Percentiles rank a stretch among this genome's conserved stretches.
phyloP scores from a whole-genome alignment of 768 basidiomycete species.

The Suillus paluster region DNA sequence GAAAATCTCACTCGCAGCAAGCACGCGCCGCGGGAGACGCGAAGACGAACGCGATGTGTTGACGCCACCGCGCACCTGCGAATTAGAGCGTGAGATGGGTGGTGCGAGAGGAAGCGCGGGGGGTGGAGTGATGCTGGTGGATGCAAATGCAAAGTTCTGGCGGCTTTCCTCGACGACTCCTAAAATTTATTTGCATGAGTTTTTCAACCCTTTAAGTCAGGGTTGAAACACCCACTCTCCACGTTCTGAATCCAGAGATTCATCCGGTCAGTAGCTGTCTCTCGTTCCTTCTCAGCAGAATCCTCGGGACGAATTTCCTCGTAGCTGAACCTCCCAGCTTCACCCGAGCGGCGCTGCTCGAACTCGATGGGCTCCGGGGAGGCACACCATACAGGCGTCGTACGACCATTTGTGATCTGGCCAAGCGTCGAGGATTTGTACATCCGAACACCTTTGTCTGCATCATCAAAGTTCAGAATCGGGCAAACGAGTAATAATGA shows the following conservation, averaged over 20 bases:
- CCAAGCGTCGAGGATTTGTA: conserved; percentile 67
- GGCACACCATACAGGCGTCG: conserved; percentile 33
- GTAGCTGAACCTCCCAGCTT: conserved; percentile 39
- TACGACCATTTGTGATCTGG: conserved; percentile 37
- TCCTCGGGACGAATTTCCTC: conserved; percentile 33
- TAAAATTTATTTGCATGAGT: conserved; percentile 34
- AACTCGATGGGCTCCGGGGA: conserved; percentile 36
- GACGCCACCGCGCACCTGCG: conserved; percentile 32
- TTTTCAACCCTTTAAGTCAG: conserved; percentile 5
- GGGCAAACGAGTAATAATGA: background rate
- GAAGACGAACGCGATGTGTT: conserved; percentile 38
- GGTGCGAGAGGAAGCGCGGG: conserved; percentile 70
- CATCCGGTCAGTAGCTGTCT: conserved; percentile 62
- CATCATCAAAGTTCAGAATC: background rate
- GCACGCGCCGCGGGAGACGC: conserved; percentile 63
- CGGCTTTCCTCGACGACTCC: conserved; percentile 84
- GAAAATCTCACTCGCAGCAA: conserved; percentile 76
- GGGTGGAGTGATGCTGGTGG: conserved; percentile 49
- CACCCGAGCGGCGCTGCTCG: conserved; percentile 35
- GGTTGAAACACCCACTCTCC: conserved; percentile 61
- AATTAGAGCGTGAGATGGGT: conserved; percentile 49
- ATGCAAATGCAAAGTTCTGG: conserved; percentile 62
- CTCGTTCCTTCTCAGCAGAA: conserved; percentile 20
- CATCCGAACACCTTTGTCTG: conserved; percentile 70
- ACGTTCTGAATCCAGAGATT: conserved; percentile 82